phyloP scores from a whole-genome alignment of 148 eudicot genomes.

The Chenopodium formosanum region DNA sequence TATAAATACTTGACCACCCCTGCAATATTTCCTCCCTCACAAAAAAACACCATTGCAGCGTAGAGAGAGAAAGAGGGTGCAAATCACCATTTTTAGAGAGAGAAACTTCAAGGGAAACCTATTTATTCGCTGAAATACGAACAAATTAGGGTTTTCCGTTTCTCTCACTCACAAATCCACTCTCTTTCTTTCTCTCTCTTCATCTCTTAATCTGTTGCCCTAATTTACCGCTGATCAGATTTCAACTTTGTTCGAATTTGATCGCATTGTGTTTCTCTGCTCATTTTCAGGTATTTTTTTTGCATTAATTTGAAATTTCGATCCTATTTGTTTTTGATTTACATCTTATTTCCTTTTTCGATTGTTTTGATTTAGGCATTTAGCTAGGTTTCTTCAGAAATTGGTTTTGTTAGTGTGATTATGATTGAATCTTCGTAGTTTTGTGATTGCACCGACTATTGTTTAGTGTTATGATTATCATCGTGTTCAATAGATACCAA shows the following conservation, averaged over 20 bases:
- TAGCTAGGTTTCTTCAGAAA: background rate
- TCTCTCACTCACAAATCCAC: background rate
- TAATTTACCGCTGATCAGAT: conserved; percentile 3
- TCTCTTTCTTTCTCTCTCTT: conserved; percentile 6
- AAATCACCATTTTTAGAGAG: conserved; percentile 1
- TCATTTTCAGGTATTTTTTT: conserved; percentile 21
- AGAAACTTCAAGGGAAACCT: background rate
- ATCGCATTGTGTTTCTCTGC: conserved; percentile 20
- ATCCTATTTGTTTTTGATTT: background rate
- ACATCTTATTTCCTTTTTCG: background rate
- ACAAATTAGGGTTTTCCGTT: conserved; percentile 14
- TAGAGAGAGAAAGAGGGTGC: conserved; percentile 6
- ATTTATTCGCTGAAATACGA: background rate
- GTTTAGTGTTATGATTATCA: too few relatives aligned
- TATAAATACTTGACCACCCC: conserved; percentile 14
- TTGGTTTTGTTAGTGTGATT: background rate
- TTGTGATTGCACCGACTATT: too few relatives aligned
- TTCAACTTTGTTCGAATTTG: conserved; percentile 5
- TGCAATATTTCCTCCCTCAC: background rate
- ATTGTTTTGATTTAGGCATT: background rate
- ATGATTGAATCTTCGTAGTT: too few relatives aligned
- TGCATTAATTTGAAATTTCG: background rate
- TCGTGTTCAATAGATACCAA: too few relatives aligned
- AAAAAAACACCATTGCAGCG: conserved; percentile 26
- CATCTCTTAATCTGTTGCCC: background rate